phyloP scores from a whole-genome alignment of 805 yeast species.

The Monosporozyma siamensis region DNA sequence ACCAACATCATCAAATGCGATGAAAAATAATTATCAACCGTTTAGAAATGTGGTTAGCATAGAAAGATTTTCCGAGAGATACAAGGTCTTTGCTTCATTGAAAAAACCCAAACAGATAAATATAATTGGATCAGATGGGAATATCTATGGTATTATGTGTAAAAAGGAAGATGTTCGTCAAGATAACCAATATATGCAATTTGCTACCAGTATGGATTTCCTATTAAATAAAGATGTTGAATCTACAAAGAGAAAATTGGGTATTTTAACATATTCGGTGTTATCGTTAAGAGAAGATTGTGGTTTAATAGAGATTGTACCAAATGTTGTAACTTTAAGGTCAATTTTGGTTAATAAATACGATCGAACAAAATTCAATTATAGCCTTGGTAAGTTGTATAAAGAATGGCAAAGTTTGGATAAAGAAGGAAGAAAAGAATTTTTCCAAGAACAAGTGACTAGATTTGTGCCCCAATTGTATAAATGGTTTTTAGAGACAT shows the following conservation, averaged over 20 bases:
- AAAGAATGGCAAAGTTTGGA: conserved; percentile 14
- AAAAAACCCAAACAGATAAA: conserved; percentile 79
- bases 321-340: conserved; percentile 62
- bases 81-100: conserved; percentile 65
- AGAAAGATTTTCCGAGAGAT: conserved; percentile 54
- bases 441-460: conserved; percentile 21
- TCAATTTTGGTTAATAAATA: conserved; percentile 44
- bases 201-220: conserved; percentile 78
- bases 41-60: conserved; percentile 46
- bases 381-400: conserved; percentile 18
- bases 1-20: conserved; percentile 40
- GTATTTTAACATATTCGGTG: conserved; percentile 77
- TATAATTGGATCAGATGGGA: conserved; percentile 70
- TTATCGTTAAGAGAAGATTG: conserved; percentile 76
- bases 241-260: conserved; percentile 60
- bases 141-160: conserved; percentile 63
- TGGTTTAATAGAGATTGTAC: conserved; percentile 90
- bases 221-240: conserved; percentile 57
- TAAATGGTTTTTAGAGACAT: conserved; percentile 80
- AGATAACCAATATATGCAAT: conserved; percentile 86
- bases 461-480: conserved; percentile 62
- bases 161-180: conserved; percentile 90
- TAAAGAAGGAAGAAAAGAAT: conserved; percentile 19
- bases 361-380: conserved; percentile 32
- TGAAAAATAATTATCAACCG: conserved; percentile 34